Evolutionary conservation across 1,284 basidiomycete genomes (phyloP).

Genomic region (Ustilago curta): DNA sequence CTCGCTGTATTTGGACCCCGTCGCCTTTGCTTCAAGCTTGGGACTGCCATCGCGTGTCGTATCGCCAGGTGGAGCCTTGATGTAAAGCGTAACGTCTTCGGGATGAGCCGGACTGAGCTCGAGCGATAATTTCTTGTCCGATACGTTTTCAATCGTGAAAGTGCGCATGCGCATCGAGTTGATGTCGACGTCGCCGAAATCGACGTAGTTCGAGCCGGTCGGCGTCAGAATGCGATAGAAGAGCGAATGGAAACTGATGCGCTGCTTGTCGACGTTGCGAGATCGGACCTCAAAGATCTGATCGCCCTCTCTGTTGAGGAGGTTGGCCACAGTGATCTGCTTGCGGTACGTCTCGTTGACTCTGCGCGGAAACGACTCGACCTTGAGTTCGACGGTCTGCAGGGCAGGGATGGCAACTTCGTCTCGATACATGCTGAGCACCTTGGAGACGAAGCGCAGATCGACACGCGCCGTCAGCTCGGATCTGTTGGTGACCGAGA

Average conservation of each 20-base stretch:
- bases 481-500: conserved; percentile 71
- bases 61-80: conserved; percentile 58
- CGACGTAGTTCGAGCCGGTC: conserved; percentile 72
- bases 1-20: conserved; percentile 24
- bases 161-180: conserved; percentile 71
- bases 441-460: conserved; percentile 72
- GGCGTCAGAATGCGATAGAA: conserved; percentile 73
- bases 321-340: conserved; percentile 71
- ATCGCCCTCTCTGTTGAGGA: conserved; percentile 68
- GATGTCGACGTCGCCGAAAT: conserved; percentile 73
- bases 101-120: conserved; percentile 72
- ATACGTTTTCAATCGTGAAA: conserved; percentile 72
- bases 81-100: conserved; percentile 72
- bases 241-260: conserved; percentile 73
- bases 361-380: conserved; percentile 72
- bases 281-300: conserved; percentile 72
- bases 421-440: conserved; percentile 72
- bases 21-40: conserved; percentile 31
- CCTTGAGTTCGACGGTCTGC: conserved; percentile 71
- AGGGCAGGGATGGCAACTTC: conserved; percentile 71
- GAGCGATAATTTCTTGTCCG: conserved; percentile 69
- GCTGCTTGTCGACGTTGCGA: conserved; percentile 72
- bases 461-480: conserved; percentile 72
- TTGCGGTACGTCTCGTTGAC: conserved; percentile 73
- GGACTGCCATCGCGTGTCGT: conserved; percentile 19